A percentile compares a stretch with the other conserved stretches of the same genome.
Evolutionary conservation across 176 grass and related monocot genomes (phyloP).

Genomic region (Cocos nucifera): DNA sequence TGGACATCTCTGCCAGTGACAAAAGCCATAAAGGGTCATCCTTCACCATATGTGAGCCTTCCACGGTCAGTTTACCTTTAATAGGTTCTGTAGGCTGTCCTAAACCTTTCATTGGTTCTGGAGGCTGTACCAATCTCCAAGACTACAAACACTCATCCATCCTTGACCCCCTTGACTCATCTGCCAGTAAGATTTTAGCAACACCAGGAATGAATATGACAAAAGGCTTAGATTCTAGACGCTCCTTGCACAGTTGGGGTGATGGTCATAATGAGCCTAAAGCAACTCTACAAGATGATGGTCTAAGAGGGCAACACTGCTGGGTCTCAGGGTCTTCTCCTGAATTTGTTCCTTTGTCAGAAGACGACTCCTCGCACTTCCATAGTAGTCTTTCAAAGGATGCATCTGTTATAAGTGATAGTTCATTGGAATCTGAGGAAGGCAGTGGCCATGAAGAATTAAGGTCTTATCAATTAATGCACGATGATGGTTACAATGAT

Average conservation of each 20-base stretch:
- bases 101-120: too few relatives aligned
- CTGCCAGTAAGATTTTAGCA: too few relatives aligned
- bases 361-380: conserved; percentile 3
- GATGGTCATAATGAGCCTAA: background rate
- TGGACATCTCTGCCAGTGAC: conserved; percentile 15
- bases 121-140: too few relatives aligned
- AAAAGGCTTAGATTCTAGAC: too few relatives aligned
- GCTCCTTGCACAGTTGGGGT: too few relatives aligned
- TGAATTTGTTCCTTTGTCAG: conserved; percentile 39
- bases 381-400: conserved; percentile 11
- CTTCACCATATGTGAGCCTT: conserved; percentile 1
- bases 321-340: conserved; percentile 7
- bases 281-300: background rate
- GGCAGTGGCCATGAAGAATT: conserved; percentile 30
- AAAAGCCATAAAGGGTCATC: conserved; percentile 22
- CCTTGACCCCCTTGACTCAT: too few relatives aligned
- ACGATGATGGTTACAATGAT: conserved; percentile 19
- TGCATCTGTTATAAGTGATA: conserved; percentile 24
- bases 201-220: too few relatives aligned
- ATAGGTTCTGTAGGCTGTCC: background rate
- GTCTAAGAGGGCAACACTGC: background rate
- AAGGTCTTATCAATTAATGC: conserved; percentile 5
- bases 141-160: too few relatives aligned
- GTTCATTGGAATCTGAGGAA: conserved; percentile 26
- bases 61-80: background rate